Evolutionary conservation across 1,284 basidiomycete genomes (phyloP).

Genomic region (Cryptococcus wingfieldii): DNA sequence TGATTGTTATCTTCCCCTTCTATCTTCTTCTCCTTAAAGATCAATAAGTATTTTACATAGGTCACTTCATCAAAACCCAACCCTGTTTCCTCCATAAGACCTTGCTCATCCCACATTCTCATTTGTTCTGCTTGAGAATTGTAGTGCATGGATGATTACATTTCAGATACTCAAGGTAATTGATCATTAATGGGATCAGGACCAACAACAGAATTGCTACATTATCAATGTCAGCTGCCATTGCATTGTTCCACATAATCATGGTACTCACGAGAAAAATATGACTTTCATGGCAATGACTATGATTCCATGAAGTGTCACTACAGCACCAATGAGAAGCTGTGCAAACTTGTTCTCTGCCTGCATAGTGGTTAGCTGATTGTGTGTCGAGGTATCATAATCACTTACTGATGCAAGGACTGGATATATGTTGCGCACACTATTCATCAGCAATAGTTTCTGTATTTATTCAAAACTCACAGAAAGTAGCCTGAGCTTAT

Average conservation of each 20-base stretch:
- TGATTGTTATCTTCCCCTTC: no score
- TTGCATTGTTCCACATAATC: neutral
- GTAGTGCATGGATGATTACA: no score
- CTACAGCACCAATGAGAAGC: constrained; percentile 68
- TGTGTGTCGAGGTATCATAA: neutral
- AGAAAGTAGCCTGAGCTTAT: constrained; percentile 77
- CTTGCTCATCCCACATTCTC: no score
- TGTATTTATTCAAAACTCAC: constrained; percentile 31
- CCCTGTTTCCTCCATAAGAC: no score
- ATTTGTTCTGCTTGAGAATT: no score
- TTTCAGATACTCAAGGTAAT: no score
- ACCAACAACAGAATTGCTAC: constrained; percentile 29
- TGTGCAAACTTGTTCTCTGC: constrained; percentile 78
- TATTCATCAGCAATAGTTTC: constrained; percentile 14
- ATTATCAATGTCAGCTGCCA: constrained; percentile 23
- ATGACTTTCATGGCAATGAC: constrained; percentile 78
- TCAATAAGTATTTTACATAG: no score
- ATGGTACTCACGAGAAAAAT: constrained; percentile 67
- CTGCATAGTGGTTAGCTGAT: constrained; percentile 43
- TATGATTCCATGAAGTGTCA: constrained; percentile 64
- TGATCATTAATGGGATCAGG: constrained; percentile 25
- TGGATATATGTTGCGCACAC: constrained; percentile 75
- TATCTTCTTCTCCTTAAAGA: no score
- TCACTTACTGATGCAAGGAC: constrained; percentile 71
- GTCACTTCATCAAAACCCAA: no score